Evolutionary conservation across 495 filamentous ascomycete genomes (phyloP).

Genomic region (Podospora fimiseda): DNA sequence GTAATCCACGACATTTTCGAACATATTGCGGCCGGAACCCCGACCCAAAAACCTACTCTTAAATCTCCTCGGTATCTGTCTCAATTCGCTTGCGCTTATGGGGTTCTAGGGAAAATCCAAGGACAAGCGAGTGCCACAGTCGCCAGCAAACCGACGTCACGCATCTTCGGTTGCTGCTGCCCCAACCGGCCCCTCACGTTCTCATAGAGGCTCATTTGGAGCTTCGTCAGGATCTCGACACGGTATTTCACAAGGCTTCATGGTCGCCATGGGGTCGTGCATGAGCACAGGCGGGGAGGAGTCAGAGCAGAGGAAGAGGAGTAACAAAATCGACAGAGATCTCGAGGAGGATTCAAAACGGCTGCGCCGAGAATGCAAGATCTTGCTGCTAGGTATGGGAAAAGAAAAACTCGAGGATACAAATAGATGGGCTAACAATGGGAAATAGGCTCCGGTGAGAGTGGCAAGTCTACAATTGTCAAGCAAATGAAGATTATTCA

Average conservation of each 20-base stretch:
- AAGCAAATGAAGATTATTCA: slow-evolving; percentile 99
- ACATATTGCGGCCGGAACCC: background rate
- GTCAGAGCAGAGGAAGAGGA: slow-evolving; percentile 86
- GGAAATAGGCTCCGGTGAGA: slow-evolving; percentile 85
- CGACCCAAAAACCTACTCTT: too few relatives aligned
- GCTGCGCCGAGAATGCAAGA: slow-evolving; percentile 96
- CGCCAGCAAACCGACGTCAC: slow-evolving; percentile 2
- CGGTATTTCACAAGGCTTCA: slow-evolving; percentile 12
- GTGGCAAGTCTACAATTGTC: slow-evolving; percentile 97
- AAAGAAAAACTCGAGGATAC: too few relatives aligned
- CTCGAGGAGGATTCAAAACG: slow-evolving; percentile 88
- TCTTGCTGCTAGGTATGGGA: slow-evolving; percentile 77
- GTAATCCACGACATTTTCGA: background rate
- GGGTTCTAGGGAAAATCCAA: slow-evolving; percentile 20
- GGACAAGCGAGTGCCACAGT: slow-evolving; percentile 13
- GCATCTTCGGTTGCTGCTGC: background rate
- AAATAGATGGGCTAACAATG: background rate
- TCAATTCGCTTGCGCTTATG: slow-evolving; percentile 12
- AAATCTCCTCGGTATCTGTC: background rate
- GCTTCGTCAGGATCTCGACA: slow-evolving; percentile 8
- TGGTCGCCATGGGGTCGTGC: slow-evolving; percentile 77
- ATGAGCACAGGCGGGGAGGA: slow-evolving; percentile 76
- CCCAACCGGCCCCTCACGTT: background rate
- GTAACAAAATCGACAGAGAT: slow-evolving; percentile 85
- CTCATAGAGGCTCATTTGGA: slow-evolving; percentile 4